These are phyloP conservation scores for Cystoderma amianthinum DNA, from an alignment of 768 basidiomycete genomes.

Conservation along the genomic window DNA sequence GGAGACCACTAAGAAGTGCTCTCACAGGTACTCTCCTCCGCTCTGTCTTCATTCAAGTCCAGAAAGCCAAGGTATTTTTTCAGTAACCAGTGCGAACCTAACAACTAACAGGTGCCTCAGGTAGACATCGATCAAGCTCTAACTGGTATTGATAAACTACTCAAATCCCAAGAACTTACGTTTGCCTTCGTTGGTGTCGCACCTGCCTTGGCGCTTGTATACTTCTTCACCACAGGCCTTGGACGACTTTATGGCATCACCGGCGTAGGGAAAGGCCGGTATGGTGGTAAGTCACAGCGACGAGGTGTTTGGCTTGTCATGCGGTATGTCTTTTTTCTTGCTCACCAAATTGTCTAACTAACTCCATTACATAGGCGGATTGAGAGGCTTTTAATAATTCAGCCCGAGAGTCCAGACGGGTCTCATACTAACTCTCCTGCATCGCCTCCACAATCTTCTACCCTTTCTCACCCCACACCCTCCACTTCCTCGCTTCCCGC, in stretches of 20 bases:
- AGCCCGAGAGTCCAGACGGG: no score
- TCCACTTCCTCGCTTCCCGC: no score
- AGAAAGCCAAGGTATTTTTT: no score
- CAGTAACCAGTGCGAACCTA: constrained; percentile 37
- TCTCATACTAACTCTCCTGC: no score
- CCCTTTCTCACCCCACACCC: constrained; percentile 10
- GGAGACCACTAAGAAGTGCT: constrained; percentile 76
- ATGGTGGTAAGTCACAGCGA: constrained; percentile 51
- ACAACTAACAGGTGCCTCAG: constrained; percentile 30
- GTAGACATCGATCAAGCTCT: constrained; percentile 91
- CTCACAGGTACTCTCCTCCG: constrained; percentile 76
- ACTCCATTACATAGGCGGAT: constrained; percentile 36
- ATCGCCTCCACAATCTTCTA: constrained; percentile 8
- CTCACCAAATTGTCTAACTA: not conserved
- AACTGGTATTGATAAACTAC: constrained; percentile 85
- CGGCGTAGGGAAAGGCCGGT: constrained; percentile 38
- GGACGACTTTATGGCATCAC: constrained; percentile 42
- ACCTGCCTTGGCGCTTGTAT: constrained; percentile 78
- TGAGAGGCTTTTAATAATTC: constrained; percentile 58
- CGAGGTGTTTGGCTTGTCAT: constrained; percentile 64
- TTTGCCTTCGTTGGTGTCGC: constrained; percentile 97
- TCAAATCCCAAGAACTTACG: constrained; percentile 90
- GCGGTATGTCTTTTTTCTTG: constrained; percentile 33
- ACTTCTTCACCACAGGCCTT: constrained; percentile 52
- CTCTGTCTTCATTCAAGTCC: constrained; percentile 85